These are phyloP conservation scores for Phytophthora hybrid DNA, from an alignment of 352 stramenopile species.

Conservation along the genomic window DNA sequence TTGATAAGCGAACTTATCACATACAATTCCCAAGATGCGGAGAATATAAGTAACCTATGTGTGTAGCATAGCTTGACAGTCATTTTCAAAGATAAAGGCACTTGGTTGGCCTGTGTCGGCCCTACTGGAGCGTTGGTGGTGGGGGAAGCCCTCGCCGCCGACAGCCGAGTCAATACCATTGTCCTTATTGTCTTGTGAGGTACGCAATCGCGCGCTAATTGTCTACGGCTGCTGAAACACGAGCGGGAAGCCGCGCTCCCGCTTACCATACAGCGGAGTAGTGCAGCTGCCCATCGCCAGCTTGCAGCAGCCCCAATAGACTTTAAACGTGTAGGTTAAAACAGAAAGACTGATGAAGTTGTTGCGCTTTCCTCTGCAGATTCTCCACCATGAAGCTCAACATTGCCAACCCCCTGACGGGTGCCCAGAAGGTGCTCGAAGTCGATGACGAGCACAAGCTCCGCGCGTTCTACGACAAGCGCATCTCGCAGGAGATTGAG, in stretches of 20 bases:
- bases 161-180: conserved; percentile 45
- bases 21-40: conserved; percentile 35
- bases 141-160: conserved; percentile 6
- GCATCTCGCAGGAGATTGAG: conserved; percentile 99
- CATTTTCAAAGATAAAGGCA: conserved; percentile 30
- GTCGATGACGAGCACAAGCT: conserved; percentile 99
- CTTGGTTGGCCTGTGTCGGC: conserved; percentile 42
- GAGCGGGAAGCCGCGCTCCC: neutral
- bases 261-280: neutral
- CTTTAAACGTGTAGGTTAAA: neutral
- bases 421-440: conserved; percentile 99
- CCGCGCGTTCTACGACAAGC: conserved; percentile 99
- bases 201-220: conserved; percentile 38
- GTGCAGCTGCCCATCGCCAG: neutral
- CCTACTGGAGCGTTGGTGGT: conserved; percentile 25
- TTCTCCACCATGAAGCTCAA: conserved; percentile 98
- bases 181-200: conserved; percentile 85
- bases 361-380: conserved; percentile 32
- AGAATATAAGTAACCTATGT: neutral
- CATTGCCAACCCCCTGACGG: conserved; percentile 98
- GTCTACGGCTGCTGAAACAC: neutral
- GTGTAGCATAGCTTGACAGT: conserved; percentile 29
- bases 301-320: neutral
- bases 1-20: conserved; percentile 9
- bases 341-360: neutral